These are phyloP conservation scores for Eucalyptus pumila DNA, from an alignment of 345 rosid genomes.

Conservation along the genomic window DNA sequence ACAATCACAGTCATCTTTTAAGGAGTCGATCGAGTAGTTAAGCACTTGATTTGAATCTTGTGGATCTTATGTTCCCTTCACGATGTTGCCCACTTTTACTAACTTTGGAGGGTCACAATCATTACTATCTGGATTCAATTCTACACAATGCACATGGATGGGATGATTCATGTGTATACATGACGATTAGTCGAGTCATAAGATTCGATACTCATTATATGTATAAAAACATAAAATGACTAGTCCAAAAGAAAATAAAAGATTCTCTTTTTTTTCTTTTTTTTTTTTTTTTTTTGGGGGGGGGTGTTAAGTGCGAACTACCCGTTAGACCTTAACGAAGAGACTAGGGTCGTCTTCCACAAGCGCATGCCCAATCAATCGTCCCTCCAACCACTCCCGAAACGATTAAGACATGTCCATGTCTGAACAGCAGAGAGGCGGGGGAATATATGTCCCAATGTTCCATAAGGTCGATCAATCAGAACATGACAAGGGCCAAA, in stretches of 20 bases:
- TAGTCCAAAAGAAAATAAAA: background rate
- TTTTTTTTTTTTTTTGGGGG: too few relatives aligned
- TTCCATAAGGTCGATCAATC: background rate
- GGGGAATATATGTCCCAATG: background rate
- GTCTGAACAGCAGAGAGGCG: background rate
- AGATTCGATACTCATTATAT: background rate
- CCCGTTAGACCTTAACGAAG: background rate
- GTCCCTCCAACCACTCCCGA: background rate
- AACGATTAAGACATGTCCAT: background rate
- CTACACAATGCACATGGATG: background rate
- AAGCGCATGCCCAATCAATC: background rate
- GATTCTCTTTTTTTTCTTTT: background rate
- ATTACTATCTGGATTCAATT: background rate
- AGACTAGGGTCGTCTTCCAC: background rate
- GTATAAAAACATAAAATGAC: too few relatives aligned
- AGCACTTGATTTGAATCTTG: background rate
- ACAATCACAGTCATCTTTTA: background rate
- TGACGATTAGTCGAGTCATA: background rate
- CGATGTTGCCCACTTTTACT: fast-evolving
- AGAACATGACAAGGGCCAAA: background rate
- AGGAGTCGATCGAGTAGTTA: background rate
- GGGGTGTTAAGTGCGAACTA: background rate
- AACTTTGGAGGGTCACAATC: background rate
- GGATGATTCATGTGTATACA: background rate
- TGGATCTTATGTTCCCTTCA: background rate